Evolutionary conservation across 257 asterid genomes (phyloP), one percentile per base, ranked within the genome.

Genomic region (Solanum paucissectum): DNA sequence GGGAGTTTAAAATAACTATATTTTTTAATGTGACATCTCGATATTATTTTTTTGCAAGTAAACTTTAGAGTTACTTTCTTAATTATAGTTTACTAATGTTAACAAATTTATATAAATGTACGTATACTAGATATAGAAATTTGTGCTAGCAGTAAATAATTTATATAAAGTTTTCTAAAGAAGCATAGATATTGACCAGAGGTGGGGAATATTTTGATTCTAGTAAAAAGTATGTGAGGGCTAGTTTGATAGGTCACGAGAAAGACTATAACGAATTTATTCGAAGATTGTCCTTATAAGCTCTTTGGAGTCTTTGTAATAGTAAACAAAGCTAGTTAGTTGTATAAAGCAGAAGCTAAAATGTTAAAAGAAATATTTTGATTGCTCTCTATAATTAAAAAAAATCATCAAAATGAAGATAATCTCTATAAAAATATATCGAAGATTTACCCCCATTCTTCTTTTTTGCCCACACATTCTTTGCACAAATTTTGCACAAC

Each of bases 161-260:
- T n/a, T n/a, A n/a, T n/a, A 96, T 34, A 93, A 85, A 76, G 91
- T 82, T 95, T 95, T 81, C 94, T 94, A 20, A 90, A 90, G 8
- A 68, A 86, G 52, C 93, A 95, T 90, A 95, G 91, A 94, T 96
- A 20, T 12, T 94, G 33, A 89, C 95, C 0, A 91, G 98, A 82
- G 92, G 96, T 8, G 95, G 99, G 36, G 91, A 88, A 89, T 94
- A 94, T 87, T 95, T 95, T 52, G 98, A 98, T 4, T 91, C 88
- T 44, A 91, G 96, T 87, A 27, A 91, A 49, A 52, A 52, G 55
- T 46, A 52, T 52, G 60, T 1, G 0, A 52, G 3, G 60, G 60
- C 60, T 52, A 52, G 9, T 52, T 16, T 52, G 88, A 89, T 96
- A 87, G 93, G 92, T 12, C 93, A 93, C 3, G 95, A 95, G 38